Evolutionary conservation across 805 yeast genomes (phyloP).

Genomic region (Nematodospora valgi): DNA sequence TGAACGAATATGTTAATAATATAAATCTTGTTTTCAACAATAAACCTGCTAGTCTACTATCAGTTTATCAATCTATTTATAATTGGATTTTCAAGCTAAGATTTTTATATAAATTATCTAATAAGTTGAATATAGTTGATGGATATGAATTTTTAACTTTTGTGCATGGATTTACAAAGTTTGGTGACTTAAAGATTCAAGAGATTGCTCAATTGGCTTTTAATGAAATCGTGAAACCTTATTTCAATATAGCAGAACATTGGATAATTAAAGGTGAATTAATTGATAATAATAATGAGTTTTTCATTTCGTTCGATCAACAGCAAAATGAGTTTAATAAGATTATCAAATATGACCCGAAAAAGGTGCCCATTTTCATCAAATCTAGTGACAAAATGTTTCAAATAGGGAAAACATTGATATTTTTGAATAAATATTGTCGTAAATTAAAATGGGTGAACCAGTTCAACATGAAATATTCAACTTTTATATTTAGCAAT

Average conservation of each 20-base stretch:
- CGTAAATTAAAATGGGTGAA: slow-evolving; percentile 65
- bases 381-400: slow-evolving; percentile 38
- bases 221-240: slow-evolving; percentile 50
- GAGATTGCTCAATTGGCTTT: slow-evolving; percentile 30
- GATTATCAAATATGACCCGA: slow-evolving; percentile 27
- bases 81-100: slow-evolving; percentile 58
- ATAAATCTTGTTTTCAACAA: slow-evolving; percentile 32
- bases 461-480: slow-evolving; percentile 34
- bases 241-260: slow-evolving; percentile 51
- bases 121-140: slow-evolving; percentile 24
- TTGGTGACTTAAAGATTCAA: slow-evolving; percentile 61
- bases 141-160: slow-evolving; percentile 56
- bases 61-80: slow-evolving; percentile 39
- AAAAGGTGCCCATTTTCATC: slow-evolving; percentile 43
- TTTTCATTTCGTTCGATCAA: slow-evolving; percentile 48
- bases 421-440: slow-evolving; percentile 63
- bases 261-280: slow-evolving; percentile 76
- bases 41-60: slow-evolving; percentile 26
- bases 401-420: slow-evolving; percentile 69
- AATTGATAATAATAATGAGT: slow-evolving; percentile 52
- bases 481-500: slow-evolving; percentile 25
- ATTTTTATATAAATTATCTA: slow-evolving; percentile 45
- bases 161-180: slow-evolving; percentile 46
- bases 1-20: slow-evolving; percentile 29
- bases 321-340: slow-evolving; percentile 29